A percentile compares a stretch with the other conserved stretches of the same genome.
These are phyloP conservation scores for Boletellus sp. DNA, from an alignment of 768 basidiomycete genomes.

Conservation along the genomic window DNA sequence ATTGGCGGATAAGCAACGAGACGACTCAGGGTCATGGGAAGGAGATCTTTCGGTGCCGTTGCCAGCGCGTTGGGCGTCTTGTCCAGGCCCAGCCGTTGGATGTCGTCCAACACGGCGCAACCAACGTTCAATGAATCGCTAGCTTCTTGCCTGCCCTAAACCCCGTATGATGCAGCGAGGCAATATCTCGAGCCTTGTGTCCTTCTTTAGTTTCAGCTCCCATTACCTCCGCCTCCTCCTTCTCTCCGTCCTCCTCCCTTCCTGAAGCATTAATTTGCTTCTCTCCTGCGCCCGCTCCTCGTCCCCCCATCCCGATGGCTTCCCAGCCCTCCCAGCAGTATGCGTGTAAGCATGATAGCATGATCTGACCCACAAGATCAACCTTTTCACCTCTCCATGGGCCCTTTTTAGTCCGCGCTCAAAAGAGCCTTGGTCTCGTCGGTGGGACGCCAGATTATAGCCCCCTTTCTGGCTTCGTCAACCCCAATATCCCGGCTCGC, in stretches of 20 bases:
- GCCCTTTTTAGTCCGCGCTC: constrained; percentile 71
- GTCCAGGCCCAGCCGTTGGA: too few species aligned
- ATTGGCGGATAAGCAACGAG: too few species aligned
- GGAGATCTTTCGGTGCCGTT: too few species aligned
- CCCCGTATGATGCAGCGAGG: not conserved
- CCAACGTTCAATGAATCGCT: too few species aligned
- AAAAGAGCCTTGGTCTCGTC: constrained; percentile 88
- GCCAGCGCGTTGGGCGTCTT: too few species aligned
- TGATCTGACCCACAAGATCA: constrained; percentile 5
- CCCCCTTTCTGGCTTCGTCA: constrained; percentile 56
- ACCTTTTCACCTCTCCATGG: constrained; percentile 13
- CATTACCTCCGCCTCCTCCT: constrained; percentile 8
- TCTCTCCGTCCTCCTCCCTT: constrained; percentile 11
- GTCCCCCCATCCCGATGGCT: constrained; percentile 51
- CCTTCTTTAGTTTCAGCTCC: constrained; percentile 23
- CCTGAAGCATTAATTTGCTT: constrained; percentile 87
- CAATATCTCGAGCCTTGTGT: not conserved
- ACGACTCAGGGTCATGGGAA: too few species aligned
- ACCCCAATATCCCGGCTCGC: constrained; percentile 69
- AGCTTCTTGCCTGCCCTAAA: constrained; percentile 19
- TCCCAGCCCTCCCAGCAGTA: constrained; percentile 78
- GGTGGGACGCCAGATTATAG: constrained; percentile 76
- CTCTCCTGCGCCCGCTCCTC: constrained; percentile 36
- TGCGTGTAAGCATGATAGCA: constrained; percentile 65
- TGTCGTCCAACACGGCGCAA: too few species aligned